Evolutionary conservation across 2,329 filamentous ascomycete genomes (phyloP).

Genomic region (Arthroderma uncinatum): DNA sequence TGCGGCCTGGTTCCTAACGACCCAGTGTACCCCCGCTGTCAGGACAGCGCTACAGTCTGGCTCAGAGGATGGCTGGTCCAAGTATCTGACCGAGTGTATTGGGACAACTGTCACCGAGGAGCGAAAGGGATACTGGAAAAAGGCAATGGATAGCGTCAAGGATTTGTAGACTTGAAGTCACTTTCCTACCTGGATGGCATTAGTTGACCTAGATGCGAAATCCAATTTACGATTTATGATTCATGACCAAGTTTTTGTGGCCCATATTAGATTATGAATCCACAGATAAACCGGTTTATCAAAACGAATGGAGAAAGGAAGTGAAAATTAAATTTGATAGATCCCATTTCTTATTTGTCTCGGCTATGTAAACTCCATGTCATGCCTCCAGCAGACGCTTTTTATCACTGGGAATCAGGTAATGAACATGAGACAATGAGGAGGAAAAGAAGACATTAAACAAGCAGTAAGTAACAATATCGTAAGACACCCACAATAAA

Average conservation of each 20-base stretch:
- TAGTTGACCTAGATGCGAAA: not conserved
- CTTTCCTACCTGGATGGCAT: not conserved
- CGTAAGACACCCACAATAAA: not conserved
- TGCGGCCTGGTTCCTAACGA: slow-evolving; percentile 51
- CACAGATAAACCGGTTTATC: not conserved
- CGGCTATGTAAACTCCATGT: slow-evolving; percentile 2
- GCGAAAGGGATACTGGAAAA: slow-evolving; percentile 40
- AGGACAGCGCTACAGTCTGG: slow-evolving; percentile 37
- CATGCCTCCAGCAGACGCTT: slow-evolving; percentile 2
- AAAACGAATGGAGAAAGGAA: not conserved
- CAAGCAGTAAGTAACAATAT: slow-evolving; percentile 3
- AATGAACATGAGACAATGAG: not conserved
- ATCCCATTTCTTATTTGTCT: slow-evolving; percentile 4
- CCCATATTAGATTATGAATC: no score
- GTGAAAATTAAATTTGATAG: not conserved
- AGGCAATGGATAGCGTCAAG: slow-evolving; percentile 28
- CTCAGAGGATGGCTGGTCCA: slow-evolving; percentile 38
- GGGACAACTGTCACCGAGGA: slow-evolving; percentile 38
- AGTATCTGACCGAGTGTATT: slow-evolving; percentile 47
- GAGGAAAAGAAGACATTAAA: not conserved
- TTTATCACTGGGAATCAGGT: not conserved
- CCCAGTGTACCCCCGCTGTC: slow-evolving; percentile 41
- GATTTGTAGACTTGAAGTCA: not conserved
- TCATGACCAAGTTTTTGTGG: not conserved
- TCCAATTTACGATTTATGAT: not conserved